A percentile compares a stretch with the other conserved stretches of the same genome.
Conservation (phyloP, 495 filamentous ascomycete genomes). For the Xylaria sp. region DNA sequence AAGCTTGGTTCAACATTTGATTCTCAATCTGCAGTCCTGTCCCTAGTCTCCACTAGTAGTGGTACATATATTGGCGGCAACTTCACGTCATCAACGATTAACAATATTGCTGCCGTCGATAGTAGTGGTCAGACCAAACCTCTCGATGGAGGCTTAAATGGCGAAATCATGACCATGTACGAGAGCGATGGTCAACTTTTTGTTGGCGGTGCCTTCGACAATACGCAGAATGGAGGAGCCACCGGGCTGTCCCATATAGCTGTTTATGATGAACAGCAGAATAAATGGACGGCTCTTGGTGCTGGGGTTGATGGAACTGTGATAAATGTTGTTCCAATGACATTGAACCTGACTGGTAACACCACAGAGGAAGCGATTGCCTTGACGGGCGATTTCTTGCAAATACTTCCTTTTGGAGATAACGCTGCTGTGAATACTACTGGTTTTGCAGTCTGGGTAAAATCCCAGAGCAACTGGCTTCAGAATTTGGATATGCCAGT, state of each 20-base stretch:
- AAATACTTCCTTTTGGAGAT: slow-evolving; percentile 69
- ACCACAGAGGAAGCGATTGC: slow-evolving; percentile 75
- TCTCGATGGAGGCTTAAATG: slow-evolving; percentile 79
- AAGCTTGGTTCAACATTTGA: slow-evolving; percentile 72
- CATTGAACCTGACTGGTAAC: slow-evolving; percentile 78
- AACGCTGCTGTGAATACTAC: slow-evolving; percentile 65
- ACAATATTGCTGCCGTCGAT: slow-evolving; percentile 78
- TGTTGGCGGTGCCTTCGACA: slow-evolving; percentile 85
- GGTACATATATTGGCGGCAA: slow-evolving; percentile 82
- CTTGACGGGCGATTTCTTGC: slow-evolving; percentile 80
- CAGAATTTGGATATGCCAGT: slow-evolving; percentile 75
- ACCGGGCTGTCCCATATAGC: slow-evolving; percentile 75
- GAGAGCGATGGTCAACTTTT: slow-evolving; percentile 71
- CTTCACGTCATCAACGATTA: slow-evolving; percentile 69
- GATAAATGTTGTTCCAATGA: slow-evolving; percentile 70
- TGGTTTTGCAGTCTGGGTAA: slow-evolving; percentile 95
- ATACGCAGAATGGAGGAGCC: slow-evolving; percentile 66
- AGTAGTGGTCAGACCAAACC: slow-evolving; percentile 64
- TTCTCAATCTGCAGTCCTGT: slow-evolving; percentile 67
- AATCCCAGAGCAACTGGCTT: slow-evolving; percentile 86
- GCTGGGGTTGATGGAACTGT: slow-evolving; percentile 87
- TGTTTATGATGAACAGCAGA: slow-evolving; percentile 70
- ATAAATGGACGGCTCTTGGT: slow-evolving; percentile 80
- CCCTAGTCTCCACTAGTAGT: slow-evolving; percentile 64
- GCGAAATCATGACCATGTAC: slow-evolving; percentile 74